Percentiles rank a stretch among this genome's conserved stretches.
phyloP scores from a whole-genome alignment of 345 rosid genomes.

The Citrus australasica region DNA sequence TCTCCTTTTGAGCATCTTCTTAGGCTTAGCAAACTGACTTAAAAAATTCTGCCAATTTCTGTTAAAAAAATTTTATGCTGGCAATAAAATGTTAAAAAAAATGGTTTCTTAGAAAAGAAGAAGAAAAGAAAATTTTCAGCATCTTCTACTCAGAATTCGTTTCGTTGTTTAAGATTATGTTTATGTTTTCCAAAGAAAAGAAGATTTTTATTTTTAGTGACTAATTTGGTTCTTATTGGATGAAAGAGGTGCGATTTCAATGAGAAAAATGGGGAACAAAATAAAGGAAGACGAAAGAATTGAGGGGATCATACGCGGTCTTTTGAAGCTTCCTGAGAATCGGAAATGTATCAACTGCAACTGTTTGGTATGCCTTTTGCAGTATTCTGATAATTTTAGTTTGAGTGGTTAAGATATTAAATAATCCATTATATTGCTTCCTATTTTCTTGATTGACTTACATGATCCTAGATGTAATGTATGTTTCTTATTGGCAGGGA shows the following conservation, averaged over 20 bases:
- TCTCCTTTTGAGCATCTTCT: neutral
- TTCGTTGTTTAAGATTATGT: too few species aligned
- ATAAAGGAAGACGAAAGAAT: conserved; percentile 65
- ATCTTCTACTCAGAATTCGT: too few species aligned
- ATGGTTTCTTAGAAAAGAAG: neutral
- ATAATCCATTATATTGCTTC: neutral
- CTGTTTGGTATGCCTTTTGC: conserved; percentile 44
- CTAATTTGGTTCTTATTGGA: neutral
- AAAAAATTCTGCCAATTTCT: neutral
- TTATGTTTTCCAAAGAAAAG: neutral
- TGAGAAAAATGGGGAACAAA: conserved; percentile 42
- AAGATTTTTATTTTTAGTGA: neutral
- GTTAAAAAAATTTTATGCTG: neutral
- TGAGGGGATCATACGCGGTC: conserved; percentile 65
- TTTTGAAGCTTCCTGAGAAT: conserved; percentile 75
- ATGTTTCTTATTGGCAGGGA: conserved; percentile 48
- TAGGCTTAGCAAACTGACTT: neutral
- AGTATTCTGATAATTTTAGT: neutral
- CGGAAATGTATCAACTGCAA: conserved; percentile 86
- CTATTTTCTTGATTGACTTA: neutral
- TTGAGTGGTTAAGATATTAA: neutral
- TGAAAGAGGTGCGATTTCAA: neutral
- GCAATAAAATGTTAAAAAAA: neutral
- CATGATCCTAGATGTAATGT: neutral
- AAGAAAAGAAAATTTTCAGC: too few species aligned